Base-by-base conservation (phyloP, 768 basidiomycete genomes). In the Phylloporus arenicola region DNA sequence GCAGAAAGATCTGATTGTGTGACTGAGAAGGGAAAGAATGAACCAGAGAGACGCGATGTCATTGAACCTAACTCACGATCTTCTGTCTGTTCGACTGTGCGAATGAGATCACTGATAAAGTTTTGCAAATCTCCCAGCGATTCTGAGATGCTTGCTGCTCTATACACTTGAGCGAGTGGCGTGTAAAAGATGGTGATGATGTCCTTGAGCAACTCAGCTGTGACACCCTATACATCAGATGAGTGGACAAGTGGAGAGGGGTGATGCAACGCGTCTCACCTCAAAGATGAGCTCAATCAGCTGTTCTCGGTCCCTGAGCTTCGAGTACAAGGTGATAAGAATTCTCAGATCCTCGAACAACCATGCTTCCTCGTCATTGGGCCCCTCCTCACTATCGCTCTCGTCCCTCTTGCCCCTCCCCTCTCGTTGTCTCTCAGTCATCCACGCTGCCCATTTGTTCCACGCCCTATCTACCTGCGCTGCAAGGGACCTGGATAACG, bases 111-210 rank as follows among this genome's bases (percentile, higher is more conserved):
- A 55, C 87, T 94, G 59, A 98, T 78, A 62, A 99, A 99, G 58
- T 77, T 90, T 69, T 98, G 96, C 43, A 97, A 61, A 65, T 98
- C 96, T 27, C 82, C 75, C 0, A 99, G 64, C 1, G 94, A 98
- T 65, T 98, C 95, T 11, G 89, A 87, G 47, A 99, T 97, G 64
- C 88, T 96, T 6, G 96, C 96, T 10, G 96, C 96, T 60, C 89
- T 84, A 71, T 98, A 99, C 2, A 98, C 96, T 63, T 95, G 91
- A 2, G 96, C 96, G 22, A 99, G 73, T 2, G 96, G 96, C 1
- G 93, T 72, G 68, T 99, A 99, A 69, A 99, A 99, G 51, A 99
- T 98, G 17, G 96, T 97, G 60, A 99, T 92, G 52, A 99, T 97
- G 65, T 99, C 96, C 68, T 94, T 97, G 61, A 99, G 73, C 22